Evolutionary conservation across 257 asterid species (phyloP), one percentile per base, ranked within the genome.

Genomic region (Ehretia macrophylla): DNA sequence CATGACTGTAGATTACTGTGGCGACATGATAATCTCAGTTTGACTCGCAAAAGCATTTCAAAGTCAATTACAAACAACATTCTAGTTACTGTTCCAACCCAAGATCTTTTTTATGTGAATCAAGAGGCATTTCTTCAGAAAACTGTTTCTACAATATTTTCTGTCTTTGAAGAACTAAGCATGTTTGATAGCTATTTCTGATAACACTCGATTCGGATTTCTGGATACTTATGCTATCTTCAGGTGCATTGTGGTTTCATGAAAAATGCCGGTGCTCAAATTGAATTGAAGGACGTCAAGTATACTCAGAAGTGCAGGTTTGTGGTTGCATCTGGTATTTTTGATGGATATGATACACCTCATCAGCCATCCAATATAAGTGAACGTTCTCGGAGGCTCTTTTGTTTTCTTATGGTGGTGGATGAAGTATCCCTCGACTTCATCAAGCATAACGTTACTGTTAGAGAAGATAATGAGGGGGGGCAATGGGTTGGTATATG

Each of bases 171-270:
- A 27, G 35, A 1, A 27, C 4, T 6, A 27, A 27, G 6, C 35
- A 27, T 27, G 35, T 27, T 6, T 27, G 35, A 6, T 3, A 27
- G n/a, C 35, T 27, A 27, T 6, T 1, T 1, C 35, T 27, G 35
- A 27, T n/a, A 17, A 49, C 5, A 49, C 13, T 49, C 9, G 10
- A n/a, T 9, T 21, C 54, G 49, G 45, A 58, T 42, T 21, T 58
- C 19, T 49, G 61, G 48, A 61, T 17, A 18, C 56, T 35, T 39
- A 38, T 64, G 52, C 32, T 55, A 12, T 60, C 68, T 63, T 71
- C 76, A 89, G 99, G 94, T 93, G 79, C 94, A 87, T 69, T 93
- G 99, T 82, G 99, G 99, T 51, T 93, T 89, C 76, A 85, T 89
- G 73, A 66, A 59, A 62, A 89, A 89, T 68, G 93, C 95, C 10